Percentiles rank a stretch among this genome's conserved stretches.
phyloP scores from a whole-genome alignment of 441 rosid genomes.

The Biscutella laevigata region DNA sequence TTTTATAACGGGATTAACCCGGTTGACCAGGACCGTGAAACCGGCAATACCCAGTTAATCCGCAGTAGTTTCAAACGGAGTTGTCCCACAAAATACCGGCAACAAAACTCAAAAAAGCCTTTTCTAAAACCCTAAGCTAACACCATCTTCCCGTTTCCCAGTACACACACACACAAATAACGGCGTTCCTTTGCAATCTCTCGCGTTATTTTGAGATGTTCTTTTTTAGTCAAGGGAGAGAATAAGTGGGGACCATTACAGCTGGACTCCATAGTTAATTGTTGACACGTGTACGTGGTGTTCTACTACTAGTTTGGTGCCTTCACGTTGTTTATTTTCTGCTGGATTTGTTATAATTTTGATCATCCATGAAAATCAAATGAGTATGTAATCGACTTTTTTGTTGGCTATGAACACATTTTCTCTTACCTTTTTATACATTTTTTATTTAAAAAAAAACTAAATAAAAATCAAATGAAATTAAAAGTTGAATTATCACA shows the following conservation, averaged over 20 bases:
- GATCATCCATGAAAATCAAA: conserved; percentile 18
- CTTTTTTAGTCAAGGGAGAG: conserved; percentile 26
- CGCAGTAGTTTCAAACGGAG: conserved; percentile 45
- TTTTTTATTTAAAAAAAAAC: not conserved
- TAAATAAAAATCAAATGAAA: not conserved
- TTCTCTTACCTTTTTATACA: not conserved
- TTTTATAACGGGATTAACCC: conserved; percentile 27
- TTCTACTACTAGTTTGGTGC: conserved; percentile 36
- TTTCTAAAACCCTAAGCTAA: conserved; percentile 19
- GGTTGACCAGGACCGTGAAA: conserved; percentile 21
- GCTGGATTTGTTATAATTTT: conserved; percentile 12
- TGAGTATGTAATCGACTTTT: conserved; percentile 16
- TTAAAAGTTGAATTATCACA: conserved; percentile 1
- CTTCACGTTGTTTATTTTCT: conserved; percentile 36
- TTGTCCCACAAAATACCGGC: conserved; percentile 49
- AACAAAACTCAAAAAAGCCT: conserved; percentile 22
- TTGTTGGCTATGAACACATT: conserved; percentile 10
- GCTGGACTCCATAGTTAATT: conserved; percentile 42
- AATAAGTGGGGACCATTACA: conserved; percentile 33
- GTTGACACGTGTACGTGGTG: conserved; percentile 49
- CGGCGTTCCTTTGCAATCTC: conserved; percentile 32
- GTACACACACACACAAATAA: conserved; percentile 30
- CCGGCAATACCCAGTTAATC: conserved; percentile 38
- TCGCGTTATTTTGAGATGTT: conserved; percentile 21
- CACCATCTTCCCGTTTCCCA: conserved; percentile 34